Base-by-base conservation (phyloP, 176 grass and related monocot species). In the Rhipidocladum racemiflorum region DNA sequence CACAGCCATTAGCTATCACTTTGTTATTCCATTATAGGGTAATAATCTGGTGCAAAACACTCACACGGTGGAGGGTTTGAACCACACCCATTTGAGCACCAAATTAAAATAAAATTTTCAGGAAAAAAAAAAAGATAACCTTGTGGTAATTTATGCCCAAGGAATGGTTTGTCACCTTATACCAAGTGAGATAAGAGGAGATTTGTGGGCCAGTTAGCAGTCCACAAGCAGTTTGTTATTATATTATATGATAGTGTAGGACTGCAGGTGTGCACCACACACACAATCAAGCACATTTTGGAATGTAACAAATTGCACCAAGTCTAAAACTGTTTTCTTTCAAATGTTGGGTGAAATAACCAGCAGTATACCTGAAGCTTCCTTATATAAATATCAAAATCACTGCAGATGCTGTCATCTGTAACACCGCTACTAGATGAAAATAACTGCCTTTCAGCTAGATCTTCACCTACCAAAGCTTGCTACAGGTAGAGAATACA, bases 381-480 rank as follows among this genome's bases (percentile, higher is more conserved):
- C 60, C 82, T 88, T 75, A 90, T 69, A 87, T 92, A 99, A 64
- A 89, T 88, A 93, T 99, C 97, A 87, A 99, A 87, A 85, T 96
- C 93, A 17, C 86, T 92, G 53, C 78, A 74, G 65, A 87, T 69
- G 84, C 74, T 86, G 42, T 99, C 93, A 86, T 93, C 91, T 57
- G 72, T 50, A 7, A 86, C 57, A 39, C 84, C 66, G 13, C 85
- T 90, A 78, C 75, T 85, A 44, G 89, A 79, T 56, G 89, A 89
- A 93, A 99, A 99, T 88, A 99, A 85, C 39, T 87, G 85, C 32
- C 92, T 89, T 86, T 99, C 93, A 76, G 91, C 97, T 69, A 77
- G 75, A 61, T 99, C 97, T 93, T 99, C 97, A 48, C 97, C 97
- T 51, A 99, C 97, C 79, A 99, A 92, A 81, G 97, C 97, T 99